A percentile compares a stretch with the other conserved stretches of the same genome.
Conservation (phyloP, 371 early-diverging fungal genomes). For the Mucor irregularis region DNA sequence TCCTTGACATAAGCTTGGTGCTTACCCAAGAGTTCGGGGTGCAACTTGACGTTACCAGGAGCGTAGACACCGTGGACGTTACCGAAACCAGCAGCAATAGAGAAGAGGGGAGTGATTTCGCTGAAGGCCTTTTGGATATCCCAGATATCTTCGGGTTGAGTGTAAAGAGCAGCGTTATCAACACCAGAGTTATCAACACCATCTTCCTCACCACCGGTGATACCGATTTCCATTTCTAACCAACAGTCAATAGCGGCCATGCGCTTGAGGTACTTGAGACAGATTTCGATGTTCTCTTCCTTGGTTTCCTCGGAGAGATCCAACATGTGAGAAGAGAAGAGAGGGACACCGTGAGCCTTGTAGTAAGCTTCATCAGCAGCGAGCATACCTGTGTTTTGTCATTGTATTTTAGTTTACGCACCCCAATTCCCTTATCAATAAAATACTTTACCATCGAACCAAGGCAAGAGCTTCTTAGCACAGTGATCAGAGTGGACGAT, state of each 20-base stretch:
- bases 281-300: slow-evolving; percentile 87
- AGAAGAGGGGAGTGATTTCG: slow-evolving; percentile 77
- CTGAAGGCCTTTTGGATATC: slow-evolving; percentile 84
- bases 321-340: slow-evolving; percentile 95
- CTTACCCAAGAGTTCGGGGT: slow-evolving; percentile 85
- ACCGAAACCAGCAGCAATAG: slow-evolving; percentile 88
- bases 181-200: slow-evolving; percentile 91
- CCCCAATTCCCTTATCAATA: not conserved
- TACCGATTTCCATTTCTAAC: slow-evolving; percentile 95
- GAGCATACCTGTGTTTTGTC: slow-evolving; percentile 58
- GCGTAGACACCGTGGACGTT: slow-evolving; percentile 94
- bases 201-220: slow-evolving; percentile 95
- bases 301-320: slow-evolving; percentile 90
- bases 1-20: slow-evolving; percentile 81
- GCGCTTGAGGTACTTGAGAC: slow-evolving; percentile 84
- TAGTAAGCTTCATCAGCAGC: slow-evolving; percentile 90
- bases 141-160: slow-evolving; percentile 92
- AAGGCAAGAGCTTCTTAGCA: slow-evolving; percentile 91
- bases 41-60: slow-evolving; percentile 89
- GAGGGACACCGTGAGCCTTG: slow-evolving; percentile 86
- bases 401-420: not conserved
- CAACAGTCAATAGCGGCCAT: slow-evolving; percentile 82
- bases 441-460: slow-evolving; percentile 76
- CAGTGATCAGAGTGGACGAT: slow-evolving; percentile 92
- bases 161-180: slow-evolving; percentile 84